Evolutionary conservation across 805 yeast genomes (phyloP), one percentile per base, ranked within the genome.

Genomic region (Yarrowia sp.): DNA sequence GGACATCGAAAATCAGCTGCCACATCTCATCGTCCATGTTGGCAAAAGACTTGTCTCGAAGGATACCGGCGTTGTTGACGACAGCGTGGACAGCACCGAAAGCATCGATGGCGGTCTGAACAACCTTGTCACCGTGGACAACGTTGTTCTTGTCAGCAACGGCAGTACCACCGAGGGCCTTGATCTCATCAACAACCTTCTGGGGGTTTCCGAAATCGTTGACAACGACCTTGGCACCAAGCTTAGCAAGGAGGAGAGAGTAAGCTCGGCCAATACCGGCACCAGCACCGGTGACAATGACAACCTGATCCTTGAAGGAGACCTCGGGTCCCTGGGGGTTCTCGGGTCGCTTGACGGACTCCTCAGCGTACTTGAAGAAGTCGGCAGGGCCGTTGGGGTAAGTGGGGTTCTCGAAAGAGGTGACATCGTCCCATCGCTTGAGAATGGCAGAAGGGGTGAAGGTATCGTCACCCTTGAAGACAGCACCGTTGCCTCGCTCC

Each of bases 221-320:
- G 45, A 94, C 95, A 52, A 95, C 97, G 71, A 94, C 95, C 80
- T 89, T 92, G 36, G 98, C 98, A 71, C 98, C 99, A 74, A 91
- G 91, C 78, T 85, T 89, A 69, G 96, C 98, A 77, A 90, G 89
- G 77, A 86, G 84, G 64, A 86, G 79, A 3, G 98, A 97, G 80
- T 94, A 96, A 70, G 92, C 90, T 77, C 89, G 87, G 71, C 99
- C 99, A 74, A 94, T 84, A 58, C 99, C 99, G 61, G 90, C 88
- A 71, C 97, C 98, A 50, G 97, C 93, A 72, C 99, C 99, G 16
- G 98, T 94, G 69, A 94, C 86, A 70, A 94, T 85, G 43, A 92
- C 97, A 69, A 94, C 97, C 80, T 90, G 91, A 73, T 83, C 92
- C 76, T 86, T 87, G 77, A 94, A 81, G 38, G 92, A 86, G 56